A percentile compares a stretch with the other conserved stretches of the same genome.
Evolutionary conservation across 129 eudicot genomes (phyloP).

Genomic region (Tagetes erecta): DNA sequence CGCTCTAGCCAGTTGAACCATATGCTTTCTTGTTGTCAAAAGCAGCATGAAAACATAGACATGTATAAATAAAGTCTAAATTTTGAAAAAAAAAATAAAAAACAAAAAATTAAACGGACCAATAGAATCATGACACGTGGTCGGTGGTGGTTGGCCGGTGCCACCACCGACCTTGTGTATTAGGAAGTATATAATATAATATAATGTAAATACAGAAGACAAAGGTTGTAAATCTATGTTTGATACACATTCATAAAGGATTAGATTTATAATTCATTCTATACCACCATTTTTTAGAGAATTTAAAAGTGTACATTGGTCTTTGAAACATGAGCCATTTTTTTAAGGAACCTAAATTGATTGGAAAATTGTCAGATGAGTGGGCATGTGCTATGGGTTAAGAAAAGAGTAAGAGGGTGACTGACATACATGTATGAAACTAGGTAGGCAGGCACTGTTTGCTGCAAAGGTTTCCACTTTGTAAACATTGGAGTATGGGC

Average conservation of each 20-base stretch:
- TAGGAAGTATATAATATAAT: no score
- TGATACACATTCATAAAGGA: conserved; percentile 6
- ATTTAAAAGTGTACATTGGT: conserved; percentile 13
- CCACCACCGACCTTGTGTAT: no score
- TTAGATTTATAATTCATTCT: background rate
- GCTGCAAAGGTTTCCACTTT: conserved; percentile 36
- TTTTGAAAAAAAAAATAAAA: no score
- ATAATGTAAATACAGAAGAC: conserved; percentile 4
- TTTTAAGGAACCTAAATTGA: conserved; percentile 2
- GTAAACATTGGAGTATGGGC: conserved; percentile 33
- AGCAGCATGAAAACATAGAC: no score
- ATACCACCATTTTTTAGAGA: background rate
- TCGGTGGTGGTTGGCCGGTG: no score
- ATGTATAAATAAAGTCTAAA: no score
- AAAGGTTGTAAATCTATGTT: conserved; percentile 22
- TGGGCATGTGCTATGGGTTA: conserved; percentile 38
- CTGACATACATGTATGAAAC: conserved; percentile 9
- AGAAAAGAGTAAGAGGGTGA: conserved; percentile 4
- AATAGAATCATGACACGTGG: no score
- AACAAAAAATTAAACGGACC: no score
- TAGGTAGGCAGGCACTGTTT: conserved; percentile 23
- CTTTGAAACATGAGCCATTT: conserved; percentile 16
- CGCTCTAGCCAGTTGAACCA: no score
- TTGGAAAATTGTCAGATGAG: conserved; percentile 34
- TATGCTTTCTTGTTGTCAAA: no score